Conservation (phyloP, 768 basidiomycete genomes). For the Trametes gibbosa region DNA sequence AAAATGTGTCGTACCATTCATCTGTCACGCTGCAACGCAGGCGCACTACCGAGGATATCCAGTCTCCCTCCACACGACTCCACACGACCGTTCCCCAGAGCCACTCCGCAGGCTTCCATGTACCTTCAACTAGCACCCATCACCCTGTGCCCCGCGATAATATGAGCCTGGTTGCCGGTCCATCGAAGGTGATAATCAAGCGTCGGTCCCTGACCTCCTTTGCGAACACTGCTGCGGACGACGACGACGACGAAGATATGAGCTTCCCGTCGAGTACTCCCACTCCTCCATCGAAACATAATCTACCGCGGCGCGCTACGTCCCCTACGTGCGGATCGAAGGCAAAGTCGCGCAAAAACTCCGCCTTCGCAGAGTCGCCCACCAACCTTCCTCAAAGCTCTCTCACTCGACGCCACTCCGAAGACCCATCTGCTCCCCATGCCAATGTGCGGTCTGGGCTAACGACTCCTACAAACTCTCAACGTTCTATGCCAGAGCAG, state of each 20-base stretch:
- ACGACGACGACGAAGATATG: background rate
- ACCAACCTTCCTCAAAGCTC: background rate
- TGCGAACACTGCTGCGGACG: background rate
- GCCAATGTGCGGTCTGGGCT: background rate
- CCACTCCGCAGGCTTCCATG: background rate
- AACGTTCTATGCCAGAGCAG: background rate
- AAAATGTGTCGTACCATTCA: background rate
- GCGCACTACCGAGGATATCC: conserved; percentile 1
- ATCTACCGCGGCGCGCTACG: background rate
- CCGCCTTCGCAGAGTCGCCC: conserved; percentile 1
- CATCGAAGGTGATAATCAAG: background rate
- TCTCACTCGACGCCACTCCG: background rate
- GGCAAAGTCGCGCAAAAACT: background rate
- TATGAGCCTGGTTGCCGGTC: background rate
- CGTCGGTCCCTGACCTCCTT: background rate
- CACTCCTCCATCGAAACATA: background rate
- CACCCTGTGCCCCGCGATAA: no score
- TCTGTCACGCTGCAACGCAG: background rate
- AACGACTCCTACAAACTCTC: background rate
- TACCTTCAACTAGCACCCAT: background rate
- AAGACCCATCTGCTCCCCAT: background rate
- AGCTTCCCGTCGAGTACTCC: conserved; percentile 8
- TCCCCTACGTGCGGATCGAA: background rate
- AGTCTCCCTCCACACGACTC: background rate
- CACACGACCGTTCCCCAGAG: background rate